phyloP scores from a whole-genome alignment of 257 asterid species.

The Plectranthus barbatus region DNA sequence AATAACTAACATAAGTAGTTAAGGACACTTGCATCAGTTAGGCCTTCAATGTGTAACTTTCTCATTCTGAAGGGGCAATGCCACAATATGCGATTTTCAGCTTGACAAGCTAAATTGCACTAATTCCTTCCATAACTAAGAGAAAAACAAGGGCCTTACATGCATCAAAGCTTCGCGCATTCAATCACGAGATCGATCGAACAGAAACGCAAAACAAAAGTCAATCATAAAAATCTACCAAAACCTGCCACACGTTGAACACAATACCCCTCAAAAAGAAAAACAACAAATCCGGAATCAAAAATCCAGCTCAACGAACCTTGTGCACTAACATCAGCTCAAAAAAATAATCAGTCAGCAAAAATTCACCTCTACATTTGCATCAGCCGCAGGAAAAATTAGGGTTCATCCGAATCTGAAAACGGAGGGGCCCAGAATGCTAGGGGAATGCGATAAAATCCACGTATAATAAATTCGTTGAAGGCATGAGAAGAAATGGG shows the following conservation, averaged over 20 bases:
- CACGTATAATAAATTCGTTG: neutral
- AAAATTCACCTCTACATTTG: slow-evolving; percentile 27
- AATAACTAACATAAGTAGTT: neutral
- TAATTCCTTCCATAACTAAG: neutral
- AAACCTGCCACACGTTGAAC: slow-evolving; percentile 4
- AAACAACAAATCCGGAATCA: neutral
- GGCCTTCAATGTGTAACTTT: neutral
- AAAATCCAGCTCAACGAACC: slow-evolving; percentile 19
- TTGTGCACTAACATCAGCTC: neutral
- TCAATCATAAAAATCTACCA: neutral
- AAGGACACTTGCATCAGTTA: neutral
- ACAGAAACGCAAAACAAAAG: neutral
- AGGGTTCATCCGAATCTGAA: slow-evolving; percentile 29
- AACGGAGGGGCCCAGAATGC: neutral
- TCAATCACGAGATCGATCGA: neutral
- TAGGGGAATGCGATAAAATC: slow-evolving; percentile 3
- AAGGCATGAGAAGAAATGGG: neutral
- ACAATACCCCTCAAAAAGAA: neutral
- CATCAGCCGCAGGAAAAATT: slow-evolving; percentile 14
- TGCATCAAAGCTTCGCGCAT: slow-evolving; percentile 12
- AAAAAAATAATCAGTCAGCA: neutral
- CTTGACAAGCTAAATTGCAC: slow-evolving; percentile 11
- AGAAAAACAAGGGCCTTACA: neutral
- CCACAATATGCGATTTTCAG: neutral
- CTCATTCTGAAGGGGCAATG: slow-evolving; percentile 5